Base-by-base conservation (phyloP, 2,329 filamentous ascomycete species). In the Calonectria ilicicola region DNA sequence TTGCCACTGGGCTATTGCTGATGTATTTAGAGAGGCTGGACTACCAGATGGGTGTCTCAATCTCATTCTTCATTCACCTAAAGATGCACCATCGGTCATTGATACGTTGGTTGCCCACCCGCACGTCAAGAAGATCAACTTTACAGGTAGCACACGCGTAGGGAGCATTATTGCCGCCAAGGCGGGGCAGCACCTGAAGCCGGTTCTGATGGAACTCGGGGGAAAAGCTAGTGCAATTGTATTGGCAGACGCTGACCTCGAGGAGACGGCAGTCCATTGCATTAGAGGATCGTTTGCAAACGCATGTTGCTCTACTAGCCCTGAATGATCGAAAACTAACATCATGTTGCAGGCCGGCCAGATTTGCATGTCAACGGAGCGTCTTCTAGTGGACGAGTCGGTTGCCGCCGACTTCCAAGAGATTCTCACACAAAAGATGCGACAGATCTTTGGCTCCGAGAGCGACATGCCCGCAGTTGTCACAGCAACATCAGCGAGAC, bases 151-250 rank as follows among this genome's bases (percentile, higher is more conserved):
- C 78, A 95, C 94, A 0, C 81, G 82, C 0, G 92, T 97, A 0
- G 95, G 95, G 1, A 88, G 90, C 35, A 93, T 95, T 80, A 91
- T 97, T 71, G 93, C 91, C 6, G 85, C 87, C 15, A 87, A 89
- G 8, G 93, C 93, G 0, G 95, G 93, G 27, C 90, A 93, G 80
- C 85, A 93, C 78, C 87, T 97, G 46, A 98, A 97, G 86, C 94
- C 94, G 0, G 89, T 93, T 1, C 85, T 97, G 1, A 88, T 97
- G 80, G 95, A 97, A 82, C 88, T 97, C 0, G 95, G 95, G 2
- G 95, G 95, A 46, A 97, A 97, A 82, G 92, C 93, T 0, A 91
- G 91, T 0, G 91, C 93, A 2, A 92, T 97, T 71, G 91, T 97
- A 1, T 90, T 93, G 80, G 91, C 93, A 51, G 94, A 97, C 81